Percentiles rank a stretch among this genome's conserved stretches.
phyloP scores from a whole-genome alignment of 345 rosid species.

The Atalantia buxifolia region DNA sequence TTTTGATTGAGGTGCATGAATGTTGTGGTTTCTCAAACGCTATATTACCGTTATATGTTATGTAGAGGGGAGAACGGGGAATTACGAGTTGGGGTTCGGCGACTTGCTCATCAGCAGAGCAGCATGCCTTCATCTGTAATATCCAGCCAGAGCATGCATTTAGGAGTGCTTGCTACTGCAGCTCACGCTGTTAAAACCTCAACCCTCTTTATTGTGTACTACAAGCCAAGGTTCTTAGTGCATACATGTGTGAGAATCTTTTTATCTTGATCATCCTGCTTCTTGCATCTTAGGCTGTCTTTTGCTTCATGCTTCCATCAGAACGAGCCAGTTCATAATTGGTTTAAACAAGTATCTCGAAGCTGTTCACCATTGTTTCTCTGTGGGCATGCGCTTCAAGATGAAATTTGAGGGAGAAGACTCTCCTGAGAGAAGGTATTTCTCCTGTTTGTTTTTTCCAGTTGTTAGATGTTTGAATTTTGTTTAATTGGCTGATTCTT shows the following conservation, averaged over 20 bases:
- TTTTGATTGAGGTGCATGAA: constrained; percentile 1
- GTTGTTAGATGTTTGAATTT: not conserved
- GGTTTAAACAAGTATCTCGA: constrained; percentile 56
- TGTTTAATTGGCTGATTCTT: not conserved
- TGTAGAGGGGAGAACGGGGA: constrained; percentile 55
- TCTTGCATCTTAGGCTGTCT: not conserved
- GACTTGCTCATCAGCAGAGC: constrained; percentile 46
- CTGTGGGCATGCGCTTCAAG: constrained; percentile 67
- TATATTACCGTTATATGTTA: not conserved
- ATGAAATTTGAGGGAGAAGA: constrained; percentile 87
- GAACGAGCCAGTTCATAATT: constrained; percentile 66
- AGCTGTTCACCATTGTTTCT: constrained; percentile 39
- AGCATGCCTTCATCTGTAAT: constrained; percentile 64
- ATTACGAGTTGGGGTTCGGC: constrained; percentile 64
- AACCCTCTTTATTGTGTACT: constrained; percentile 63
- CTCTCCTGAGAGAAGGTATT: constrained; percentile 64
- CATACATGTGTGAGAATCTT: not conserved
- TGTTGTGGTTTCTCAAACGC: not conserved
- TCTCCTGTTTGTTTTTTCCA: not conserved
- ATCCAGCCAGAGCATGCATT: constrained; percentile 81
- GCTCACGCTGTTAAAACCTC: constrained; percentile 61
- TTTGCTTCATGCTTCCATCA: constrained; percentile 21
- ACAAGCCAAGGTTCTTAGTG: constrained; percentile 59
- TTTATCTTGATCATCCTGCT: not conserved
- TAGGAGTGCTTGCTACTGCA: constrained; percentile 84